Evolutionary conservation across 257 asterid genomes (phyloP), one percentile per base, ranked within the genome.

Genomic region (Solanum chiquidenum): DNA sequence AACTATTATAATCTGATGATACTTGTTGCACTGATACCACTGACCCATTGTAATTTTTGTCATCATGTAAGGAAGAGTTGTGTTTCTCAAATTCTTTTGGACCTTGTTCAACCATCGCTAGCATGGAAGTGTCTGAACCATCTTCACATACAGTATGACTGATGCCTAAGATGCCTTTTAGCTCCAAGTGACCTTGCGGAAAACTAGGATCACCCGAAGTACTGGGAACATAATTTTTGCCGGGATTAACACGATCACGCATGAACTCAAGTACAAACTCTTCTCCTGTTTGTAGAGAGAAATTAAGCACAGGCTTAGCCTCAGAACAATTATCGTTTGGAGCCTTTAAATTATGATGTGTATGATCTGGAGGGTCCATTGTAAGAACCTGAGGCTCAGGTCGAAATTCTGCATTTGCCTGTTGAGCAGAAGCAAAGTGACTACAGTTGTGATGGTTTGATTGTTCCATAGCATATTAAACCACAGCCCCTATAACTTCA

Each of bases 251-350:
- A 52, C 96, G 88, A 85, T 95, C 98, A 27, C 92, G 98, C 98
- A 96, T 95, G 91, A 96, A 96, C 88, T 96, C 98, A 52, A 95
- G 94, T 74, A 98, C 89, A 88, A 96, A 96, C 91, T 95, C 99
- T 90, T 96, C 99, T 64, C 99, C 99, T n/a, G 99, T 96, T 92
- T 93, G 98, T 88, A 96, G 93, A 55, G 99, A 95, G 93, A 87
- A 95, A 90, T 96, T 94, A 76, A 42, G 96, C 38, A 92, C 96
- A 80, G 97, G 98, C 84, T 93, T 95, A 88, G 95, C 86, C 88
- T 93, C 94, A 86, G 93, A 88, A 90, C 89, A 87, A 64, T 86
- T 90, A 68, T 62, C 88, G 46, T 91, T 94, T 7, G 93, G 52
- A 88, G 92, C 85, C 77, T 42, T 92, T 88, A 89, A 42, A 87